Evolutionary conservation across 2,329 filamentous ascomycete species (phyloP), one percentile per base, ranked within the genome.

Genomic region (Lasiodiplodia citricola): DNA sequence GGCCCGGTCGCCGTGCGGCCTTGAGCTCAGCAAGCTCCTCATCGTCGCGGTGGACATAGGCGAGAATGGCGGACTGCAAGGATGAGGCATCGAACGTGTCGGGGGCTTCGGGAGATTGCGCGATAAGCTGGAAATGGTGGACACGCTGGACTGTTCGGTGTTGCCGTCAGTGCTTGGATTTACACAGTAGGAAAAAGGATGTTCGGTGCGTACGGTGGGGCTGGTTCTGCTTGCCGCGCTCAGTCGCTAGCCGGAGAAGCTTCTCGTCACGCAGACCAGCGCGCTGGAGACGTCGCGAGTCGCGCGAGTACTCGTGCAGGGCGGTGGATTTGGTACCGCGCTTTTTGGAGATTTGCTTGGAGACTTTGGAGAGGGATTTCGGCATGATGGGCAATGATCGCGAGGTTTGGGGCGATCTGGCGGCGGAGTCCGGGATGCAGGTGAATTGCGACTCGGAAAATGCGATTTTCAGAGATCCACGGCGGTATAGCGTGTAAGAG

Each of bases 341-440:
- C 86, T 97, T 97, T 84, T 97, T 97, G 41, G 89, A 84, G 72
- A 98, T 95, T 72, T 93, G 89, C 83, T 98, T 98, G 71, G 92
- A 88, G 23, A 96, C 92, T 79, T 97, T 98, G 71, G 88, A 83
- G 7, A 97, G 82, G 55, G 90, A 88, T 77, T 89, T 91, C 71
- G 92, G 87, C 94, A 97, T 97, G 28, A 75, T 64, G 64, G 28
- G 38, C 50, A 51, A 21, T 23, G 55, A 14, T 38, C 21, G 28
- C 11, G 52, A 14, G 14, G 25, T 56, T 64, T 6, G 11, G 2
- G 11, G 35, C n/a, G 11, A 6, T 21, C 21, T 41, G 55, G 21
- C 2, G n/a, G 44, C 25, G 57, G 8, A 6, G 14, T 14, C 8
- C 5, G 6, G 31, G 23, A 41, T 8, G 4, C 11, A 10, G 55